Evolutionary conservation across 2,329 filamentous ascomycete species (phyloP).

Genomic region (Metarhizium album): DNA sequence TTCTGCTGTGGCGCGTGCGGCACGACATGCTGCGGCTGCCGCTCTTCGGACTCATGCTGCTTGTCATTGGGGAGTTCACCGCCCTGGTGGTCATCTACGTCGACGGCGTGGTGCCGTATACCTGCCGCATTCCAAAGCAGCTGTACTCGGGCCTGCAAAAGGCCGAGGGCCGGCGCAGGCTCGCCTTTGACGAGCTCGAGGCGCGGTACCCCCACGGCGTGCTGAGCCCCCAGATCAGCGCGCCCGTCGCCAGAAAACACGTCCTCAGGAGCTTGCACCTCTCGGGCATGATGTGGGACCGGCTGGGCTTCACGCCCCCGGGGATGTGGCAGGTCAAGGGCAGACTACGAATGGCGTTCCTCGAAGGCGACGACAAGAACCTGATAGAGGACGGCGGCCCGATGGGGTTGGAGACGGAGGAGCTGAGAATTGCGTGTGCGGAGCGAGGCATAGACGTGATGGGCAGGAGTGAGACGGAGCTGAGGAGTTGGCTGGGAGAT

Average conservation of each 20-base stretch:
- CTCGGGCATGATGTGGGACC: slow-evolving; percentile 38
- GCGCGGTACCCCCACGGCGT: slow-evolving; percentile 23
- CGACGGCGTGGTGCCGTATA: slow-evolving; percentile 60
- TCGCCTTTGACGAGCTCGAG: slow-evolving; percentile 35
- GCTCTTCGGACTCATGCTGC: slow-evolving; percentile 62
- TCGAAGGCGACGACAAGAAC: slow-evolving; percentile 61
- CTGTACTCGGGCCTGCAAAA: slow-evolving; percentile 45
- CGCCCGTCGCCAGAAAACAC: slow-evolving; percentile 22
- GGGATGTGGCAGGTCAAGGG: slow-evolving; percentile 45
- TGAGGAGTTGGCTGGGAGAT: slow-evolving; percentile 34
- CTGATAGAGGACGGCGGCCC: slow-evolving; percentile 52
- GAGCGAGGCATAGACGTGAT: slow-evolving; percentile 55
- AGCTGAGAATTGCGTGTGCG: slow-evolving; percentile 59
- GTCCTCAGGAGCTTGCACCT: slow-evolving; percentile 34
- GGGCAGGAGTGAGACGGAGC: slow-evolving; percentile 44
- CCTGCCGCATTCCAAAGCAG: slow-evolving; percentile 75
- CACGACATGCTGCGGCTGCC: slow-evolving; percentile 72
- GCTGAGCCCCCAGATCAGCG: slow-evolving; percentile 21
- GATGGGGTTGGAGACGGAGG: slow-evolving; percentile 44
- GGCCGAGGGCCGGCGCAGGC: slow-evolving; percentile 39
- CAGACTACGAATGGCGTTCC: slow-evolving; percentile 43
- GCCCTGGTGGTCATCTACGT: slow-evolving; percentile 67
- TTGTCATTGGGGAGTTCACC: slow-evolving; percentile 78
- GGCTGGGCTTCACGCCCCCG: slow-evolving; percentile 35
- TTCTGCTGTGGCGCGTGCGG: slow-evolving; percentile 55